Percentiles rank a stretch among this genome's conserved stretches.
These are phyloP conservation scores for Flaveria trinervia DNA, from an alignment of 129 eudicot species.

Conservation along the genomic window DNA sequence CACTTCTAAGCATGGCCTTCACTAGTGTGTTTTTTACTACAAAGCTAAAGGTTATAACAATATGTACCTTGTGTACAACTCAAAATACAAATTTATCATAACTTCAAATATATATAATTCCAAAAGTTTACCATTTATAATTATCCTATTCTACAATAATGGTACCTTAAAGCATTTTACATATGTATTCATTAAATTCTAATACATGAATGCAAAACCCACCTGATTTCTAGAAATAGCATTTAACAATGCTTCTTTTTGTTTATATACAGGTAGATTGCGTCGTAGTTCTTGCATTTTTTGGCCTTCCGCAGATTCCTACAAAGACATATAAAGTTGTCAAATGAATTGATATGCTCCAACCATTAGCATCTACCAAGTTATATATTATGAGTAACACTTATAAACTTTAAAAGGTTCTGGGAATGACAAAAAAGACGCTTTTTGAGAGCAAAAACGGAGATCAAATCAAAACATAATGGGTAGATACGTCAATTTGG, in stretches of 20 bases:
- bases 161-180: slow-evolving; percentile 1
- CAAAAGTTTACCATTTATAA: background rate
- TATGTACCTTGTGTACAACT: background rate
- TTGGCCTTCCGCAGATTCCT: slow-evolving; percentile 92
- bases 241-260: slow-evolving; percentile 64
- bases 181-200: background rate
- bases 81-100: background rate
- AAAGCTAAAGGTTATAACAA: background rate
- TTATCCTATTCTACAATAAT: background rate
- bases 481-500: background rate
- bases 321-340: slow-evolving; percentile 10
- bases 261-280: slow-evolving; percentile 84
- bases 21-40: no score
- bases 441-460: background rate
- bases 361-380: slow-evolving; percentile 12
- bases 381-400: background rate
- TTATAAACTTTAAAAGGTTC: background rate
- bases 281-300: slow-evolving; percentile 82
- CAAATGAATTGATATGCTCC: slow-evolving; percentile 9
- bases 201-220: background rate
- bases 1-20: no score
- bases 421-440: background rate
- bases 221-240: slow-evolving; percentile 80
- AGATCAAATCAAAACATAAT: slow-evolving; percentile 1
- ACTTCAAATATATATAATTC: background rate